Evolutionary conservation across 495 filamentous ascomycete species (phyloP).

Genomic region (Hyaloscypha variabilis): DNA sequence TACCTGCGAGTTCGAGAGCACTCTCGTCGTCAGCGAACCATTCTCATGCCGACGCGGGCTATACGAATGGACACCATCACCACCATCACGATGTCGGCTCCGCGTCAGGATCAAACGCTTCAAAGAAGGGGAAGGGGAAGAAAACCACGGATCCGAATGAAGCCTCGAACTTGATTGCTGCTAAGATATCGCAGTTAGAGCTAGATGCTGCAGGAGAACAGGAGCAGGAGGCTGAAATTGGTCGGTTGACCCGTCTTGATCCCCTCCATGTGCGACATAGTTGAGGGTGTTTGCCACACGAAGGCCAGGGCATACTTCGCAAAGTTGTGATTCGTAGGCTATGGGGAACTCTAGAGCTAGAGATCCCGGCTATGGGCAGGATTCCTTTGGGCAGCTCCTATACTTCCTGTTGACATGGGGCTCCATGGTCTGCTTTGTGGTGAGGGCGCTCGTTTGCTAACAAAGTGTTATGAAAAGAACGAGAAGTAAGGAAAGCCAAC

Average conservation of each 20-base stretch:
- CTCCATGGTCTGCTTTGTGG: neutral
- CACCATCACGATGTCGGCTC: conserved; percentile 27
- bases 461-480: conserved; percentile 39
- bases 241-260: conserved; percentile 57
- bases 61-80: conserved; percentile 33
- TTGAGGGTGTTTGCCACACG: neutral
- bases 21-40: conserved; percentile 23
- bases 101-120: conserved; percentile 14
- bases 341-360: neutral
- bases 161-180: conserved; percentile 84
- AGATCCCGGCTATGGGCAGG: too few relatives aligned
- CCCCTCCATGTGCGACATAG: neutral
- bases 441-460: neutral
- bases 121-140: conserved; percentile 71
- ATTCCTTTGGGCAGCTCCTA: too few relatives aligned
- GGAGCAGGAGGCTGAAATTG: conserved; percentile 94
- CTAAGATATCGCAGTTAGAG: conserved; percentile 94
- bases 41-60: conserved; percentile 24
- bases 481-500: conserved; percentile 87
- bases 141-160: conserved; percentile 79
- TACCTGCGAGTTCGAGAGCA: conserved; percentile 28
- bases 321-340: neutral
- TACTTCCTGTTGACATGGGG: neutral
- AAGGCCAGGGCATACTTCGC: neutral
- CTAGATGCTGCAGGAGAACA: conserved; percentile 90